A percentile compares a stretch with the other conserved stretches of the same genome.
Conservation (phyloP, 768 basidiomycete species). For the Trametopsis cervina region DNA sequence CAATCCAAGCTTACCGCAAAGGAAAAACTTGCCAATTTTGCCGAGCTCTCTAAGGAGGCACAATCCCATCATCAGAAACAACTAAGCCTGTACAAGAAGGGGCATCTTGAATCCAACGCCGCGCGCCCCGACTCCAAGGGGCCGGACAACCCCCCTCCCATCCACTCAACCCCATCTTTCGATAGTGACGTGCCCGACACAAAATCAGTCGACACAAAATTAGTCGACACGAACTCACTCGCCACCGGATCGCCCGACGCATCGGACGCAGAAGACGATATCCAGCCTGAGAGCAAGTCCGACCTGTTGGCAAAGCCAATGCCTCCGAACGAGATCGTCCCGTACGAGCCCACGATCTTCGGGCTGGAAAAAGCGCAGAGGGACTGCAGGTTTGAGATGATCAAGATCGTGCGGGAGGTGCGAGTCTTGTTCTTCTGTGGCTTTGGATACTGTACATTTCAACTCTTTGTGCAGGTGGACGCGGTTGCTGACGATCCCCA, state of each 20-base stretch:
- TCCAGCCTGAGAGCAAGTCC: too few species aligned
- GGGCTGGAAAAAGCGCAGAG: not conserved
- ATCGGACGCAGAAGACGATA: too few species aligned
- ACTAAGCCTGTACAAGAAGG: too few species aligned
- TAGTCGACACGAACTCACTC: not conserved
- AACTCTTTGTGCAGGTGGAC: not conserved
- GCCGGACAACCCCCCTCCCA: not conserved
- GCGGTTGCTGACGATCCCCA: not conserved
- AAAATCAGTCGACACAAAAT: too few species aligned
- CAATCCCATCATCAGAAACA: not conserved
- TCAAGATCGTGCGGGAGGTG: not conserved
- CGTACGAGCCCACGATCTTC: not conserved
- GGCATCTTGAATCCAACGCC: too few species aligned
- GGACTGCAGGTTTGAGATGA: not conserved
- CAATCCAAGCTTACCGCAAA: not conserved
- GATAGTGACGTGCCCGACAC: too few species aligned
- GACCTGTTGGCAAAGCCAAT: too few species aligned
- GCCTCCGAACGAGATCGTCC: not conserved
- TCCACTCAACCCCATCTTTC: too few species aligned
- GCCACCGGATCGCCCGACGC: not conserved
- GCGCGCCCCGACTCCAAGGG: not conserved
- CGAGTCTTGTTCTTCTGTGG: not conserved
- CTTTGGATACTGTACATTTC: not conserved
- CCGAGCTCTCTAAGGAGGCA: not conserved
- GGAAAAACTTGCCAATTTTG: not conserved